Conservation (phyloP, 1,139 yeast species). For the Casaregolazyma suthepensis region DNA sequence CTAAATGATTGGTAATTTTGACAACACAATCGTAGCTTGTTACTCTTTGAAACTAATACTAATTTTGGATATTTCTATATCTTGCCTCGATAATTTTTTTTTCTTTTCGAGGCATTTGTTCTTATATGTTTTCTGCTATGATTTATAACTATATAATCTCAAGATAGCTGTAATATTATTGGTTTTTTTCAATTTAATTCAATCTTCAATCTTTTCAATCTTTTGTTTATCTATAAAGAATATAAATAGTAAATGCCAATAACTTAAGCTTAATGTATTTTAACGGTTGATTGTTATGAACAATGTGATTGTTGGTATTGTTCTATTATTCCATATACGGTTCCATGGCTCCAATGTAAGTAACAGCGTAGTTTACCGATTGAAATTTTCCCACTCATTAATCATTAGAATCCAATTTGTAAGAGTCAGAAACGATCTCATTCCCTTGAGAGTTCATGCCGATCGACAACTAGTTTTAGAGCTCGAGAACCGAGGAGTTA, state of each 20-base stretch:
- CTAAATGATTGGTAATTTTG: neutral
- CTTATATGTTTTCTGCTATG: neutral
- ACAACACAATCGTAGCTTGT: conserved; percentile 1
- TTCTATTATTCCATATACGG: neutral
- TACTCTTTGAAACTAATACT: conserved; percentile 2
- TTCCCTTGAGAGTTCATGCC: conserved; percentile 10
- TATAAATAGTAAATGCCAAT: too few species aligned
- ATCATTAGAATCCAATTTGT: conserved; percentile 6
- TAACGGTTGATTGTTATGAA: too few species aligned
- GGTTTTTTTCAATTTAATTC: neutral
- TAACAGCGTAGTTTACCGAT: neutral
- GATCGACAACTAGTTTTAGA: conserved; percentile 9
- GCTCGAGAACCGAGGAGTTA: conserved; percentile 7
- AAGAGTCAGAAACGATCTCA: conserved; percentile 1
- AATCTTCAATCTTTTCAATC: too few species aligned
- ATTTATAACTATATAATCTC: neutral
- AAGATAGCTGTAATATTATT: neutral
- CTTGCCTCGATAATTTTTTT: neutral
- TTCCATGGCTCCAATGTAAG: conserved; percentile 13
- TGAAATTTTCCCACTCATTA: neutral
- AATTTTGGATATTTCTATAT: neutral
- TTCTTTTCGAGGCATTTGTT: neutral
- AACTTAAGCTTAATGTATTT: too few species aligned
- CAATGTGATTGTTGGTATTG: neutral
- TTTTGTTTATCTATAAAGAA: too few species aligned